A percentile compares a stretch with the other conserved stretches of the same genome.
phyloP scores from a whole-genome alignment of 768 basidiomycete genomes.

The Erythrobasidium yunnanense region DNA sequence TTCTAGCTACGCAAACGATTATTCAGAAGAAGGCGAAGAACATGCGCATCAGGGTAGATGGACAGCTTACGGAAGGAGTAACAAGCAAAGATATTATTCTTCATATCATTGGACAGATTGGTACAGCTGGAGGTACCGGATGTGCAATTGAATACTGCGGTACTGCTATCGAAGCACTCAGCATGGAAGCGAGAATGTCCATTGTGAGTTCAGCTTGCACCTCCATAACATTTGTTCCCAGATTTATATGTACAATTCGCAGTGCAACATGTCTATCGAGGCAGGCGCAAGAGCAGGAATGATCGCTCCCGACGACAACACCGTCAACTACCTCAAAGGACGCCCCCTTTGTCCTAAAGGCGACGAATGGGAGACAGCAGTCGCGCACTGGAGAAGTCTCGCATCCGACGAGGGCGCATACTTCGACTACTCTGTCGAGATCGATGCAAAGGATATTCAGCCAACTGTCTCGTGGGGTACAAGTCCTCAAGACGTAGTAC shows the following conservation, averaged over 20 bases:
- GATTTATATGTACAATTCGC: too few species aligned
- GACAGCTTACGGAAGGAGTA: constrained; percentile 66
- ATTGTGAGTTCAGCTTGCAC: constrained; percentile 8
- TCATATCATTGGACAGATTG: constrained; percentile 79
- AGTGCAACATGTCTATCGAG: constrained; percentile 90
- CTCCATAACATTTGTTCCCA: too few species aligned
- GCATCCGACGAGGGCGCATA: constrained; percentile 69
- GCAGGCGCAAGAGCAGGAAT: constrained; percentile 81
- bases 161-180: constrained; percentile 40
- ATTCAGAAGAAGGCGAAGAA: constrained; percentile 80
- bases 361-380: constrained; percentile 71
- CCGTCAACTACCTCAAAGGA: constrained; percentile 69
- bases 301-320: constrained; percentile 79
- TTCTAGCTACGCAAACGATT: constrained; percentile 80
- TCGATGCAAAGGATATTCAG: constrained; percentile 71
- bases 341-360: constrained; percentile 70
- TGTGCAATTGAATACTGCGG: constrained; percentile 83
- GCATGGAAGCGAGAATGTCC: constrained; percentile 80
- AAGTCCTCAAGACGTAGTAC: constrained; percentile 74
- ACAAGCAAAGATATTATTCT: constrained; percentile 82
- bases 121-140: constrained; percentile 89
- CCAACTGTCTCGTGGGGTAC: constrained; percentile 91
- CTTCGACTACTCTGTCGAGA: constrained; percentile 70
- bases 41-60: constrained; percentile 82
- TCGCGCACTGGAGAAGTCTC: constrained; percentile 70